phyloP scores from a whole-genome alignment of 169 alveolate species.

The Eimeria zaria region DNA sequence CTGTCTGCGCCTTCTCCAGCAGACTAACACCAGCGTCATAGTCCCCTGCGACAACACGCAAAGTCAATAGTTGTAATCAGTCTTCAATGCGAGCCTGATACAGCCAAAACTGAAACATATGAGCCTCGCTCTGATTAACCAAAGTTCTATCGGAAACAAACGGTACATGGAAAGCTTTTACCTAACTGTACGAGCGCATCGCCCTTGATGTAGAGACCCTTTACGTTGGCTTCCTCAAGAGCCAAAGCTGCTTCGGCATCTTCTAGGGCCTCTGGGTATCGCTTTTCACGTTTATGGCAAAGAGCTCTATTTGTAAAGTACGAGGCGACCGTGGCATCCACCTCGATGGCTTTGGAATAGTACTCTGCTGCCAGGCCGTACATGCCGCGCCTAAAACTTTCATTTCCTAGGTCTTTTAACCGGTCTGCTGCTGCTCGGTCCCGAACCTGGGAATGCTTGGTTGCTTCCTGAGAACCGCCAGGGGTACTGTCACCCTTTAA shows the following conservation, averaged over 20 bases:
- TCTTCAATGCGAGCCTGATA: neutral
- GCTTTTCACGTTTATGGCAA: constrained; percentile 90
- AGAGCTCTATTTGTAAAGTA: constrained; percentile 93
- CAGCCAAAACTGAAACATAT: neutral
- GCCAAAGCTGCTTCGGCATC: constrained; percentile 91
- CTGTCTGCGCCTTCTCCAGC: constrained; percentile 69
- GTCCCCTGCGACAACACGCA: constrained; percentile 45
- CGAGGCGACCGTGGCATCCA: constrained; percentile 89
- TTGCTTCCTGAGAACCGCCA: neutral
- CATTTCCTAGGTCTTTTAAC: constrained; percentile 88
- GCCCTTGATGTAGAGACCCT: constrained; percentile 92
- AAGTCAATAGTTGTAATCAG: neutral
- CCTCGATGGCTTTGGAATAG: constrained; percentile 91
- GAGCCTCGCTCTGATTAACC: neutral
- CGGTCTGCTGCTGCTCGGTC: constrained; percentile 71
- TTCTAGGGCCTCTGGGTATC: constrained; percentile 90
- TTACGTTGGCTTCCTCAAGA: constrained; percentile 91
- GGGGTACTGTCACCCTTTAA: neutral
- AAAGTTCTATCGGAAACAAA: too few species aligned
- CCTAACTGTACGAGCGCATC: constrained; percentile 92
- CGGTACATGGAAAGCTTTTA: neutral
- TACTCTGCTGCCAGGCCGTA: constrained; percentile 92
- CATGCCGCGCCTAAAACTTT: constrained; percentile 92
- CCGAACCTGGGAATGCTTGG: neutral
- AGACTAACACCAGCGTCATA: constrained; percentile 28